These are phyloP conservation scores for Hypoxylon sp. DNA, from an alignment of 2,329 filamentous ascomycete genomes.

Conservation along the genomic window DNA sequence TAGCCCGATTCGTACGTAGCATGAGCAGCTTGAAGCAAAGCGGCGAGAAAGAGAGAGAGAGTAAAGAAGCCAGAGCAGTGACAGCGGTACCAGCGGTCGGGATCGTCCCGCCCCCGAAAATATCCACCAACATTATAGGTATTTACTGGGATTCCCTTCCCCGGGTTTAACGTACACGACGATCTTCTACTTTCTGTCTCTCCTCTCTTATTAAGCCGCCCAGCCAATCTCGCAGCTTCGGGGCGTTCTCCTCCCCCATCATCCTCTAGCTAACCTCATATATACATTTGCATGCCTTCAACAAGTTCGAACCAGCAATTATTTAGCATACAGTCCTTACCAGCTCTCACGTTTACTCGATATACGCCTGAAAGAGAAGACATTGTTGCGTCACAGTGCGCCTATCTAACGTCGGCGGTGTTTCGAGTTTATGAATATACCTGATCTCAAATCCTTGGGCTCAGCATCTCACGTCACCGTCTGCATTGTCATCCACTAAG, in stretches of 20 bases:
- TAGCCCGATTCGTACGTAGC: slow-evolving; percentile 39
- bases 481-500: slow-evolving; percentile 15
- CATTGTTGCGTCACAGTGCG: slow-evolving; percentile 6
- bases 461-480: slow-evolving; percentile 10
- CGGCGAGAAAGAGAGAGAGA: slow-evolving; percentile 12
- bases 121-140: slow-evolving; percentile 32
- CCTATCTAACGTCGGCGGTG: slow-evolving; percentile 4
- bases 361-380: slow-evolving; percentile 3
- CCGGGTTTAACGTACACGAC: slow-evolving; percentile 42
- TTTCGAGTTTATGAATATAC: slow-evolving; percentile 35
- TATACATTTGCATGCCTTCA: slow-evolving; percentile 24
- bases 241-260: slow-evolving; percentile 25
- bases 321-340: background rate
- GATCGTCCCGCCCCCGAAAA: slow-evolving; percentile 43
- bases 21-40: slow-evolving; percentile 31
- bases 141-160: slow-evolving; percentile 43
- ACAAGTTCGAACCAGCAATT: slow-evolving; percentile 10
- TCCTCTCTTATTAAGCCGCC: slow-evolving; percentile 41
- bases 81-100: slow-evolving; percentile 38
- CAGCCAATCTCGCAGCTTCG: slow-evolving; percentile 34
- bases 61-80: background rate
- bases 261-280: slow-evolving; percentile 15
- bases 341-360: slow-evolving; percentile 2
- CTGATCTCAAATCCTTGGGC: slow-evolving; percentile 7
- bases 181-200: slow-evolving; percentile 31